These are phyloP conservation scores for Cyphellophora europaea DNA, from an alignment of 2,329 filamentous ascomycete species.

Conservation along the genomic window DNA sequence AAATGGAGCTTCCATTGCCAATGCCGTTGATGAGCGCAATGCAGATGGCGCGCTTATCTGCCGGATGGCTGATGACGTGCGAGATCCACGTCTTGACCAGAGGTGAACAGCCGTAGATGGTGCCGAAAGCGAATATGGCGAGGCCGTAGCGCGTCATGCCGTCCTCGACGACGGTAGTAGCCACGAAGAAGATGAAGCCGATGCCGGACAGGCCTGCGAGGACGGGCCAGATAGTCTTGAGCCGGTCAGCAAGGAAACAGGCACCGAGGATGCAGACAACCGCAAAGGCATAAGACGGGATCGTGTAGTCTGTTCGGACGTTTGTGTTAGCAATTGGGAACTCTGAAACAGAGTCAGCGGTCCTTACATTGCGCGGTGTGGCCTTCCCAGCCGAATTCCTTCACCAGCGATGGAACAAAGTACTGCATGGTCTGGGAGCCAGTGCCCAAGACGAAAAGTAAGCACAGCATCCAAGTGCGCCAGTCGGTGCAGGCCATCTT, in stretches of 20 bases:
- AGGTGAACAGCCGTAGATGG: constrained; percentile 30
- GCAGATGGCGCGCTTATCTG: constrained; percentile 62
- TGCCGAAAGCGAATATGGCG: constrained; percentile 41
- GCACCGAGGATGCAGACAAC: constrained; percentile 19
- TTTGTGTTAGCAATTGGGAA: not conserved
- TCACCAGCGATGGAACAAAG: constrained; percentile 24
- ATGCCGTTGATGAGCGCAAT: constrained; percentile 69
- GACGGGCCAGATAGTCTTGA: constrained; percentile 16
- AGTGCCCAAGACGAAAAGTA: constrained; percentile 22
- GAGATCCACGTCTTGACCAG: constrained; percentile 65
- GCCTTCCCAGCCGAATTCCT: constrained; percentile 21
- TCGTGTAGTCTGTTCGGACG: constrained; percentile 18
- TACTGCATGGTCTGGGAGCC: constrained; percentile 25
- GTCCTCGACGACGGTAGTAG: constrained; percentile 50
- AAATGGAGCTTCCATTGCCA: constrained; percentile 60
- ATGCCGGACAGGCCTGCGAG: constrained; percentile 19
- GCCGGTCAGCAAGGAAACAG: constrained; percentile 21
- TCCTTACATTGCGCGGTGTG: constrained; percentile 2
- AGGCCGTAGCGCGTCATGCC: constrained; percentile 55
- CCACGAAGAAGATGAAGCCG: constrained; percentile 43
- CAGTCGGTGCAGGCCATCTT: constrained; percentile 21
- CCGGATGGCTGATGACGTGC: constrained; percentile 64
- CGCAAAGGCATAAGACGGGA: constrained; percentile 20
- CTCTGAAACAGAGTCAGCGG: too few relatives aligned
- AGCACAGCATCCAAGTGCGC: constrained; percentile 8